A percentile compares a stretch with the other conserved stretches of the same genome.
phyloP scores from a whole-genome alignment of 139 green algal genomes.

The Chlamydomonas incerta region DNA sequence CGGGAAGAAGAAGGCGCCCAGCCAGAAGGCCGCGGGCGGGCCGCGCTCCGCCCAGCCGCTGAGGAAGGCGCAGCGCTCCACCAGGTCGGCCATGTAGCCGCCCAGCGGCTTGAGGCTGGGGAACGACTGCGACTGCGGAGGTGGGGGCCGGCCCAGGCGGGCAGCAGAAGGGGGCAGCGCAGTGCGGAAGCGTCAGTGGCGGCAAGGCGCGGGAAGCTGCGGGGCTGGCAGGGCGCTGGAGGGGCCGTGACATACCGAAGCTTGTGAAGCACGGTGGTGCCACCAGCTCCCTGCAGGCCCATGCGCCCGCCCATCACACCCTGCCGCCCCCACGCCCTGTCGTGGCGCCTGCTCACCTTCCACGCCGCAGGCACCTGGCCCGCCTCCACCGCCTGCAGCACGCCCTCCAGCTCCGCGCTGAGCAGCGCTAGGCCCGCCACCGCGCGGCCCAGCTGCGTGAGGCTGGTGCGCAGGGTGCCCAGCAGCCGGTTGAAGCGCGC shows the following conservation, averaged over 20 bases:
- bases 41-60: slow-evolving; percentile 63
- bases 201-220: too few relatives aligned
- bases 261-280: too few relatives aligned
- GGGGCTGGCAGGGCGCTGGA: too few relatives aligned
- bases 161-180: too few relatives aligned
- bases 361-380: slow-evolving; percentile 76
- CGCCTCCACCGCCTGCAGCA: slow-evolving; percentile 53
- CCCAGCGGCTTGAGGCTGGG: slow-evolving; percentile 67
- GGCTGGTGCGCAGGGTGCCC: slow-evolving; percentile 56
- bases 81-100: slow-evolving; percentile 67
- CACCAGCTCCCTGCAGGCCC: too few relatives aligned
- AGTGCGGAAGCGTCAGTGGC: too few relatives aligned
- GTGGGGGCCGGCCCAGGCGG: not conserved
- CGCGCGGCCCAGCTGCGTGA: slow-evolving; percentile 70
- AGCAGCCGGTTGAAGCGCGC: slow-evolving; percentile 77
- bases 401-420: slow-evolving; percentile 72
- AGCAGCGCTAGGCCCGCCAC: slow-evolving; percentile 76
- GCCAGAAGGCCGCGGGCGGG: slow-evolving; percentile 71
- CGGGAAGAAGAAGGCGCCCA: slow-evolving; percentile 87
- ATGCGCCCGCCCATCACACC: too few relatives aligned
- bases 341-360: slow-evolving; percentile 40
- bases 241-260: too few relatives aligned
- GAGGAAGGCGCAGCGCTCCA: slow-evolving; percentile 61
- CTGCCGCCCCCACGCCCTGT: not conserved
- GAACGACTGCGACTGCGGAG: slow-evolving; percentile 53